Base-by-base conservation (phyloP, 148 eudicot species). In the Rhododendron simsii region DNA sequence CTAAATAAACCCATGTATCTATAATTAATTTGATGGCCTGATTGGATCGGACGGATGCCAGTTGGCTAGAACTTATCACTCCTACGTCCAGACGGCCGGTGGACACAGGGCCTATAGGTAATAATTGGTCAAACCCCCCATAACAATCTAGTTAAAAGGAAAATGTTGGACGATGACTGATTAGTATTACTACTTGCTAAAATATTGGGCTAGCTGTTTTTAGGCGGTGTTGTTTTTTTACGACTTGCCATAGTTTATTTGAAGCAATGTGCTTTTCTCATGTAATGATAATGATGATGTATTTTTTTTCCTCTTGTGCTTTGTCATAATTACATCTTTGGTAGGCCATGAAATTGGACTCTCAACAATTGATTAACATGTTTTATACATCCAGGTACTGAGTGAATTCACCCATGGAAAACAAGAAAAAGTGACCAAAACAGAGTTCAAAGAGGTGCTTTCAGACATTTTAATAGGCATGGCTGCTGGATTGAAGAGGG, bases 401-500 rank as follows among this genome's bases (percentile, higher is more conserved):
- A 86, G 89, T 80, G 98, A 95, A 76, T 96, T 95, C 85, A 92
- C 96, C 14, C 95, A 92, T 89, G 98, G 99, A 80, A 94, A 86
- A 73, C 92, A 92, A 86, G 93, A 91, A 80, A 91, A 92, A 89
- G 96, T 94, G 89, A 94, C 94, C 93, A 94, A 95, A 90, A 90
- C 87, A 0, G 93, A 91, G 87, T 95, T 96, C 88, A 93, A 95
- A 89, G 91, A 87, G 84, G 98, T 96, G 69, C 89, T 95, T 28
- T 95, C 97, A 50, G 98, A 96, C 88, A 91, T 96, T 85, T 86
- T 96, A 26, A 20, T 93, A 87, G 98, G 99, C 90, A 96, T 96
- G 98, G 99, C 99, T 78, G 94, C 95, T 50, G 99, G 99, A 35
- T 84, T 96, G 44, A 94, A 95, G 89, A 92, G 99, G 9, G 98